These are phyloP conservation scores for Geosmithia morbida DNA, from an alignment of 2,329 filamentous ascomycete species.

Conservation along the genomic window DNA sequence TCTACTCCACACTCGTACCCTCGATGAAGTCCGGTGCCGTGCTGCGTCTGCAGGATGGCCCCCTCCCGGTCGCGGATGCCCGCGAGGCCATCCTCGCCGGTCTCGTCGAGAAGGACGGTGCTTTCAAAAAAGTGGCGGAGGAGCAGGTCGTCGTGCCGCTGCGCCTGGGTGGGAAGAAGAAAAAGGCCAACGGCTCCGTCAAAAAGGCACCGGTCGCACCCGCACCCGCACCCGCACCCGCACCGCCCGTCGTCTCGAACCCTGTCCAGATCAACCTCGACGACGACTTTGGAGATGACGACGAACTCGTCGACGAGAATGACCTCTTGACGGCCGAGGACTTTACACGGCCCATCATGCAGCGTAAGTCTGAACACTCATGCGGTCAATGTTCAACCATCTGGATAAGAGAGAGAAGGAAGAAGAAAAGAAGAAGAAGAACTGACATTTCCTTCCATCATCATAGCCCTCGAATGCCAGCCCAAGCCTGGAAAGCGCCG, in stretches of 20 bases:
- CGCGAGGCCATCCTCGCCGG: constrained; percentile 80
- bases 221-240: neutral
- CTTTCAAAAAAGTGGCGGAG: constrained; percentile 61
- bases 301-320: constrained; percentile 87
- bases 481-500: constrained; percentile 80
- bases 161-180: constrained; percentile 22
- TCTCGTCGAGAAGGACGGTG: constrained; percentile 46
- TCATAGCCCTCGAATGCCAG: constrained; percentile 63
- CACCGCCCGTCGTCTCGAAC: constrained; percentile 16
- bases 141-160: constrained; percentile 41
- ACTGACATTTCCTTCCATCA: constrained; percentile 1
- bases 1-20: constrained; percentile 55
- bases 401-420: neutral
- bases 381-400: neutral
- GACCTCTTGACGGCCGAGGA: constrained; percentile 77
- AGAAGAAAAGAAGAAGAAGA: neutral
- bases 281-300: constrained; percentile 40
- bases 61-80: constrained; percentile 32
- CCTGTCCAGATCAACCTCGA: constrained; percentile 41
- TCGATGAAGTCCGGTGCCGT: constrained; percentile 56
- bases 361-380: constrained; percentile 46
- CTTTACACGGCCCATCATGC: constrained; percentile 58
- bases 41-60: constrained; percentile 55
- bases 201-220: neutral
- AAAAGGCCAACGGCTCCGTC: constrained; percentile 8